These are phyloP conservation scores for Saturnispora zaruensis DNA, from an alignment of 805 yeast genomes.

Conservation along the genomic window DNA sequence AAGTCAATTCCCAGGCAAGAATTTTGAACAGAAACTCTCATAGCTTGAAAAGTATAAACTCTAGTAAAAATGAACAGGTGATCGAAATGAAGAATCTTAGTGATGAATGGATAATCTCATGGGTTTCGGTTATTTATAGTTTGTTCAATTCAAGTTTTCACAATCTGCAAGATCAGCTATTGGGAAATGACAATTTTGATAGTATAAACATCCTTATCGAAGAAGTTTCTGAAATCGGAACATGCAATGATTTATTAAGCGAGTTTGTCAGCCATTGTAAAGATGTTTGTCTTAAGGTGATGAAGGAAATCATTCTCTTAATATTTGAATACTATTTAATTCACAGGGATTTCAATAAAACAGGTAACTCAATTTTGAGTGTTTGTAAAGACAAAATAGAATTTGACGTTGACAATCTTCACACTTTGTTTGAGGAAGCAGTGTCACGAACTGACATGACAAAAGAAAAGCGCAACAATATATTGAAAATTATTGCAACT, in stretches of 20 bases:
- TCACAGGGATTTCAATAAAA: conserved; percentile 13
- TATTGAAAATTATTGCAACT: conserved; percentile 13
- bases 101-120: conserved; percentile 21
- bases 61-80: conserved; percentile 11
- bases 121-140: conserved; percentile 26
- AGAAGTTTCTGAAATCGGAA: conserved; percentile 16
- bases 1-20: conserved; percentile 2
- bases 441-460: conserved; percentile 10
- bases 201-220: conserved; percentile 19
- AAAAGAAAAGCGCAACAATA: conserved; percentile 10
- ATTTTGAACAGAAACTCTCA: conserved; percentile 9
- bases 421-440: conserved; percentile 11
- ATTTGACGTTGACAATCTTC: conserved; percentile 13
- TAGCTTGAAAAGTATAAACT: conserved; percentile 9
- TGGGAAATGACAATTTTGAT: conserved; percentile 20
- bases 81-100: conserved; percentile 10
- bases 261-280: conserved; percentile 20
- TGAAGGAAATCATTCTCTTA: conserved; percentile 21
- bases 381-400: conserved; percentile 20
- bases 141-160: conserved; percentile 21
- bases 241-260: conserved; percentile 18
- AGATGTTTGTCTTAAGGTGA: conserved; percentile 17
- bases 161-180: conserved; percentile 20
- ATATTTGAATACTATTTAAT: conserved; percentile 24
- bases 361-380: conserved; percentile 13